Base-by-base conservation (phyloP, 495 filamentous ascomycete genomes). In the Haplographium delicatum region DNA sequence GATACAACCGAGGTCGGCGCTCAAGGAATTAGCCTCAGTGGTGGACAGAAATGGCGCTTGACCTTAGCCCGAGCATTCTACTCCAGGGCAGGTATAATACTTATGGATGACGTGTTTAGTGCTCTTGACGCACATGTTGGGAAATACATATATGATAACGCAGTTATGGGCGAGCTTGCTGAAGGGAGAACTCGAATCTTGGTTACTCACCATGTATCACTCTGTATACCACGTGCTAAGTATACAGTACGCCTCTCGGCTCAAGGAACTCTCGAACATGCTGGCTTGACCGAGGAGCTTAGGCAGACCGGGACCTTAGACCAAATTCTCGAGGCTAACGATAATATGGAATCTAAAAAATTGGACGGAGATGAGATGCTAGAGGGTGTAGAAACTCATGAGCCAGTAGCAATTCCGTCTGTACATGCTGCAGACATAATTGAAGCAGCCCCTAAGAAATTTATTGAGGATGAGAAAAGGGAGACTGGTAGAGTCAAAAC, bases 11-110 rank as follows among this genome's bases (percentile, higher is more conserved):
- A 83, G 53, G 75, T 89, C 41, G 85, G 85, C 0, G 79, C 83
- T 43, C 79, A 80, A 45, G 85, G 85, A 0, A 77, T 85, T n/a
- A 82, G 76, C 37, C 69, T 89, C 3, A 83, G 78, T 8, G 85
- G 85, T 37, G 85, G 85, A 0, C 85, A 89, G 57, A 76, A 78
- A 38, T 83, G 83, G 63, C 72, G 85, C 13, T 71, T 86, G 15
- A 76, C 80, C 7, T 69, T 89, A 1, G 85, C 85, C 18, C 72
- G 85, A 44, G 85, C 84, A 2, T 68, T 87, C 1, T 89, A 88
- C 55, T 86, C 83, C 27, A 65, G 72, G 4, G 76, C 82, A 5
- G 75, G 73, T 1, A 74, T 85, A 7, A 62, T 88, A 9, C 59
- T 86, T 7, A 68, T 89, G 9, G 85, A 89, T 58, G 84, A 88